Conservation (phyloP, 169 alveolate genomes). For the Babesia microti region DNA sequence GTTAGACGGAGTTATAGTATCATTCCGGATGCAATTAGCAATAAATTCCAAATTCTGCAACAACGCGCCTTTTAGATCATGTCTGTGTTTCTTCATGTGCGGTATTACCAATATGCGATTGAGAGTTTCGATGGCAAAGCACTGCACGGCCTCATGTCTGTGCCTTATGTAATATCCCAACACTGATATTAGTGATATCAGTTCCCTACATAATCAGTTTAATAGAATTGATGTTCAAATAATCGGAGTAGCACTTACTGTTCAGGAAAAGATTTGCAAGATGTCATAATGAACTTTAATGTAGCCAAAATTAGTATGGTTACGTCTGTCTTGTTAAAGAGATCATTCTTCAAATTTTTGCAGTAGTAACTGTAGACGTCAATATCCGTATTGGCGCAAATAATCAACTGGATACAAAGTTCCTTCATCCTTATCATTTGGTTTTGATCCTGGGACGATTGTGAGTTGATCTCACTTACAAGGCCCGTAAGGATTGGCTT, state of each 20-base stretch:
- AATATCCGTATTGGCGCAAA: conserved; percentile 33
- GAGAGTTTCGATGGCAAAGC: conserved; percentile 36
- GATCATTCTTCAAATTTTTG: conserved; percentile 25
- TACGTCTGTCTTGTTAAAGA: conserved; percentile 8
- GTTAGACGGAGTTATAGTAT: too few relatives aligned
- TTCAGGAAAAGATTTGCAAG: conserved; percentile 15
- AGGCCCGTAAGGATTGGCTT: conserved; percentile 25
- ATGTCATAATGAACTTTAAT: conserved; percentile 29
- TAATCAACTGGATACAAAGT: conserved; percentile 35
- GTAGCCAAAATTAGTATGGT: conserved; percentile 32
- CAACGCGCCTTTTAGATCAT: conserved; percentile 12
- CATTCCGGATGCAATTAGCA: too few relatives aligned
- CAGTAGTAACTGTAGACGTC: conserved; percentile 21
- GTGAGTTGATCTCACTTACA: too few relatives aligned
- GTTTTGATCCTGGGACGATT: conserved; percentile 17
- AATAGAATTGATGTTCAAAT: too few relatives aligned
- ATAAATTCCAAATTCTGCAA: conserved; percentile 8
- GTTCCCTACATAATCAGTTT: too few relatives aligned
- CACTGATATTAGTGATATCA: conserved; percentile 15
- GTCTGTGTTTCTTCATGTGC: conserved; percentile 9
- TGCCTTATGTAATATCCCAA: conserved; percentile 14
- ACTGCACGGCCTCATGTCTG: conserved; percentile 33
- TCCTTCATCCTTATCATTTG: conserved; percentile 45
- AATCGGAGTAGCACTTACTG: too few relatives aligned
- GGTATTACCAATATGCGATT: conserved; percentile 24